Conservation (phyloP, 768 basidiomycete genomes). For the Cyathus striatus region DNA sequence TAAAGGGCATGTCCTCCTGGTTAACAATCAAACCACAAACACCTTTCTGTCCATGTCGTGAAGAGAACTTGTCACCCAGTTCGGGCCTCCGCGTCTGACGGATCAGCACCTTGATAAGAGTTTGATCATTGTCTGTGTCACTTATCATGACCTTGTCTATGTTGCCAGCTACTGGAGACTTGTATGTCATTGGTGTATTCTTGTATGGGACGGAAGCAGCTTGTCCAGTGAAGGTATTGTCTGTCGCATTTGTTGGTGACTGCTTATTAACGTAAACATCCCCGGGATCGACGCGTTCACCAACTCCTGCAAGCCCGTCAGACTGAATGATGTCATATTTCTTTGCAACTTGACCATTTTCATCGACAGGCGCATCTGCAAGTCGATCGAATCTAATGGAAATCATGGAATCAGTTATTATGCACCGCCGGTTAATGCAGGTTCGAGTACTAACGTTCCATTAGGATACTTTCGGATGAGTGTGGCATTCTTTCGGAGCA, state of each 20-base stretch:
- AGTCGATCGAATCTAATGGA: slow-evolving; percentile 92
- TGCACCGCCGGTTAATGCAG: slow-evolving; percentile 6
- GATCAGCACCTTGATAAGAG: slow-evolving; percentile 94
- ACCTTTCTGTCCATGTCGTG: slow-evolving; percentile 97
- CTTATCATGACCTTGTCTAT: slow-evolving; percentile 98
- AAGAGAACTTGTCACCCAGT: slow-evolving; percentile 97
- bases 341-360: slow-evolving; percentile 73
- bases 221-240: slow-evolving; percentile 83
- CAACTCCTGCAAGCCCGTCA: slow-evolving; percentile 93
- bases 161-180: slow-evolving; percentile 87
- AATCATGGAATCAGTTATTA: slow-evolving; percentile 3
- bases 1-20: slow-evolving; percentile 99
- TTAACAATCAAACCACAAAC: slow-evolving; percentile 98
- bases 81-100: slow-evolving; percentile 96
- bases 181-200: slow-evolving; percentile 89
- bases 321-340: slow-evolving; percentile 88
- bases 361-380: slow-evolving; percentile 86
- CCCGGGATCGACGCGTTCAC: slow-evolving; percentile 88
- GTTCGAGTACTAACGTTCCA: slow-evolving; percentile 69
- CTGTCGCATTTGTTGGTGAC: slow-evolving; percentile 88
- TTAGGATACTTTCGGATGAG: slow-evolving; percentile 95
- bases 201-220: slow-evolving; percentile 84
- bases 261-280: slow-evolving; percentile 98
- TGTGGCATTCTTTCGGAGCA: slow-evolving; percentile 91
- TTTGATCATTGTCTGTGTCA: slow-evolving; percentile 95